Evolutionary conservation across 2,329 filamentous ascomycete genomes (phyloP).

Genomic region (Fusarium sterilihyphosum): DNA sequence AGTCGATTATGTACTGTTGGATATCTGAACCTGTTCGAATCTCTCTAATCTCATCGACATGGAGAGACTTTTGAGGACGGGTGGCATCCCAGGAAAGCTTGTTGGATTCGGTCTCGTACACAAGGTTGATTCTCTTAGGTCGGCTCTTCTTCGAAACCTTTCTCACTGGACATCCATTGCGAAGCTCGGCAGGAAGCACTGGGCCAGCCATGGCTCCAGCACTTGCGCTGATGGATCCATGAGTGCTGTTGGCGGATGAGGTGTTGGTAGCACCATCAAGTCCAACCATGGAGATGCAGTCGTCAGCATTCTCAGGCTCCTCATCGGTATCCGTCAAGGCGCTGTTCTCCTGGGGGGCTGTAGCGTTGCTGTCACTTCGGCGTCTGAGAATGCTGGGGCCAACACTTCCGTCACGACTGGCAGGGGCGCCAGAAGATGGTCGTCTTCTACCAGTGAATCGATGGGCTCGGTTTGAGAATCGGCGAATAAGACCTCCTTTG

Average conservation of each 20-base stretch:
- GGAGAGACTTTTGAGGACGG: conserved; percentile 83
- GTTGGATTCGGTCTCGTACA: conserved; percentile 83
- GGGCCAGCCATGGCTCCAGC: conserved; percentile 67
- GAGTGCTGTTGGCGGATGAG: conserved; percentile 59
- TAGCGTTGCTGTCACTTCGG: conserved; percentile 88
- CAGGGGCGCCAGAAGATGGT: conserved; percentile 79
- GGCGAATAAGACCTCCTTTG: conserved; percentile 74
- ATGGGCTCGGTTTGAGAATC: conserved; percentile 83
- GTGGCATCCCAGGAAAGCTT: conserved; percentile 89
- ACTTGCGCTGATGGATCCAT: conserved; percentile 57
- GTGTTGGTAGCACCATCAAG: conserved; percentile 58
- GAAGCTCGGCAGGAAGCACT: conserved; percentile 78
- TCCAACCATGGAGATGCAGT: conserved; percentile 49
- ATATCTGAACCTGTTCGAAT: conserved; percentile 86
- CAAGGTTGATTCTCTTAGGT: conserved; percentile 74
- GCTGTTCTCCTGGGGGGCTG: conserved; percentile 62
- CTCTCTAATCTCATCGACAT: conserved; percentile 94
- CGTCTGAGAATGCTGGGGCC: conserved; percentile 89
- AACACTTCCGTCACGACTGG: conserved; percentile 85
- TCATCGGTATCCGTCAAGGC: conserved; percentile 62
- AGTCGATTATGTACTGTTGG: conserved; percentile 88
- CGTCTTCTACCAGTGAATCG: conserved; percentile 75
- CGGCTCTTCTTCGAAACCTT: conserved; percentile 86
- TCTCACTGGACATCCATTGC: conserved; percentile 79
- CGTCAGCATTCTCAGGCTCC: conserved; percentile 54